Conservation (phyloP, 2,329 filamentous ascomycete species). For the Fusarium acutatum region DNA sequence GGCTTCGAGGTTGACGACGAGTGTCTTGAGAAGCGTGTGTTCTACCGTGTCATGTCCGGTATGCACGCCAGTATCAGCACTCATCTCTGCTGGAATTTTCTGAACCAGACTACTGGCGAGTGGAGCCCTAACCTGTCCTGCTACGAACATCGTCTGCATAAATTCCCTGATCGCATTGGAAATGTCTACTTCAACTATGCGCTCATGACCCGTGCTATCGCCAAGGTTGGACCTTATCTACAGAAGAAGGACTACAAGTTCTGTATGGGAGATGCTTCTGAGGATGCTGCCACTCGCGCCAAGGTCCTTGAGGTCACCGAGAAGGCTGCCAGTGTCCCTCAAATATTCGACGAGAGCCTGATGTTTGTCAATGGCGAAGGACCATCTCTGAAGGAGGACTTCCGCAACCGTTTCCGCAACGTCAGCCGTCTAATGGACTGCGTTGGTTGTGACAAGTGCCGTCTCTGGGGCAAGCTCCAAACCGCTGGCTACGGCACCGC, state of each 20-base stretch:
- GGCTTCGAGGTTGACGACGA: slow-evolving; percentile 85
- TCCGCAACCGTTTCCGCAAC: slow-evolving; percentile 96
- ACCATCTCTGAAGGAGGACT: slow-evolving; percentile 90
- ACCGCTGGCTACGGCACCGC: slow-evolving; percentile 94
- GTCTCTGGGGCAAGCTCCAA: slow-evolving; percentile 97
- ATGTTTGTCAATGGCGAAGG: slow-evolving; percentile 89
- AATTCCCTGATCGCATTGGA: slow-evolving; percentile 87
- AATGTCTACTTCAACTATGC: slow-evolving; percentile 99
- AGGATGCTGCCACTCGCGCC: slow-evolving; percentile 81
- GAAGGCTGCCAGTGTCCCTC: slow-evolving; percentile 72
- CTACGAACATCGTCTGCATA: slow-evolving; percentile 86
- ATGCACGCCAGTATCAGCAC: slow-evolving; percentile 99
- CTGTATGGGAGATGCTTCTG: slow-evolving; percentile 83
- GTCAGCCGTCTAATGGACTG: slow-evolving; percentile 98
- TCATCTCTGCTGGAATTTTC: slow-evolving; percentile 93
- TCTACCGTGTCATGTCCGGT: slow-evolving; percentile 92
- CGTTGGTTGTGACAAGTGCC: slow-evolving; percentile 97
- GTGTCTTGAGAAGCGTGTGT: slow-evolving; percentile 98
- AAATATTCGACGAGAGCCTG: slow-evolving; percentile 92
- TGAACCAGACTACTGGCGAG: slow-evolving; percentile 92
- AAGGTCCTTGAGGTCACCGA: slow-evolving; percentile 82
- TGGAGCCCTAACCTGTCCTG: slow-evolving; percentile 93
- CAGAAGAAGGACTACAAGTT: slow-evolving; percentile 79
- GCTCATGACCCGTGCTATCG: slow-evolving; percentile 88
- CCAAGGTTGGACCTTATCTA: slow-evolving; percentile 86